phyloP scores from a whole-genome alignment of 2,329 filamentous ascomycete species.

The Phialemoniopsis sp. region DNA sequence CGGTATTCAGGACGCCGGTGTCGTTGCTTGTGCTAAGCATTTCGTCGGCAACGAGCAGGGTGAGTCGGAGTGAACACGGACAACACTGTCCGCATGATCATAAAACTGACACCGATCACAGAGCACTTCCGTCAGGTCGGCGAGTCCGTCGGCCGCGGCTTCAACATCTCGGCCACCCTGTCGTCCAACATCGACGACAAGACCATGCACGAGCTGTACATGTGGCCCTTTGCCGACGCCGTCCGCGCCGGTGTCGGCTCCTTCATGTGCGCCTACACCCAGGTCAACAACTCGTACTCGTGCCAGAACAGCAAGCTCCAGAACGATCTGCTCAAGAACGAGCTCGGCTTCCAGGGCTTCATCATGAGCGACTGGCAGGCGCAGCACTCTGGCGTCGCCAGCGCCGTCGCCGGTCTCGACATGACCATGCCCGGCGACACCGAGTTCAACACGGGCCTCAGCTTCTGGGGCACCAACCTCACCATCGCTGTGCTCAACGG shows the following conservation, averaged over 20 bases:
- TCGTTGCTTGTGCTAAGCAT: constrained; percentile 76
- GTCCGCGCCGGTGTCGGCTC: constrained; percentile 48
- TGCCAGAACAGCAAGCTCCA: constrained; percentile 63
- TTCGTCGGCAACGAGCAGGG: constrained; percentile 66
- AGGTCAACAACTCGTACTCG: constrained; percentile 61
- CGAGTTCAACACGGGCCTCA: constrained; percentile 64
- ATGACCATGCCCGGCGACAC: constrained; percentile 91
- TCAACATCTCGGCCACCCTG: constrained; percentile 54
- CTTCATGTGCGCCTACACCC: constrained; percentile 54
- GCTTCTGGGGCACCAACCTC: constrained; percentile 83
- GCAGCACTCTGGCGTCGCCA: constrained; percentile 61
- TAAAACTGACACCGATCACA: too few relatives aligned
- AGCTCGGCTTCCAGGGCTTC: constrained; percentile 64
- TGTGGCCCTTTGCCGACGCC: constrained; percentile 63
- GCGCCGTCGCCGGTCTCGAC: constrained; percentile 70
- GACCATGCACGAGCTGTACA: constrained; percentile 58
- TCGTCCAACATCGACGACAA: constrained; percentile 54
- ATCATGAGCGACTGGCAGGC: constrained; percentile 57
- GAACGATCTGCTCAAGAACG: constrained; percentile 60
- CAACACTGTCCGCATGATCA: too few relatives aligned
- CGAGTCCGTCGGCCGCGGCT: constrained; percentile 54
- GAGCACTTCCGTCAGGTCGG: constrained; percentile 68
- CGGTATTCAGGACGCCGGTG: constrained; percentile 75
- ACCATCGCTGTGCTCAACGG: constrained; percentile 87
- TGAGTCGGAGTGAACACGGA: constrained; percentile 12